Conservation (phyloP, 1,284 basidiomycete species). For the Limonomyces culmigenus region DNA sequence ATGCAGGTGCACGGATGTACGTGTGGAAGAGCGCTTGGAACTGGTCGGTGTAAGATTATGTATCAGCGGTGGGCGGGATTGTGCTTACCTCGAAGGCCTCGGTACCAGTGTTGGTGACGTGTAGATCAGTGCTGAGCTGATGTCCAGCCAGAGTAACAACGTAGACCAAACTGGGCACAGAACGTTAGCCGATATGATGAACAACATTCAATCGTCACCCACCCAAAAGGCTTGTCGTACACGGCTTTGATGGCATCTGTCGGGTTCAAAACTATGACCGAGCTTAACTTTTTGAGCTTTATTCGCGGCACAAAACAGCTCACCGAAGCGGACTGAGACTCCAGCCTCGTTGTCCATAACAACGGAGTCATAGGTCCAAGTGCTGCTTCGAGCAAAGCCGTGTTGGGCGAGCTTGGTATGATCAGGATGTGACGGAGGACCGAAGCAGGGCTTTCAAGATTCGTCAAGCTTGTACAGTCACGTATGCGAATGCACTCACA, state of each 20-base stretch:
- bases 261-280: slow-evolving; percentile 35
- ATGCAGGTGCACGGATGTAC: slow-evolving; percentile 59
- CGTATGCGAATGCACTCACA: slow-evolving; percentile 3
- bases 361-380: slow-evolving; percentile 50
- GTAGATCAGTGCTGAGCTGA: slow-evolving; percentile 62
- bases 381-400: slow-evolving; percentile 65
- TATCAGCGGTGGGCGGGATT: slow-evolving; percentile 23
- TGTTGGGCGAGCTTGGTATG: slow-evolving; percentile 66
- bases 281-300: neutral
- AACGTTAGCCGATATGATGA: too few species aligned
- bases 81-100: too few species aligned
- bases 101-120: slow-evolving; percentile 64
- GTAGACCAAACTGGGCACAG: too few species aligned
- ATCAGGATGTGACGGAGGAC: slow-evolving; percentile 54
- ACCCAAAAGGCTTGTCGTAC: slow-evolving; percentile 47
- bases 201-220: too few species aligned
- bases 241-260: slow-evolving; percentile 36
- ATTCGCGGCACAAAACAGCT: slow-evolving; percentile 14
- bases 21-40: slow-evolving; percentile 84
- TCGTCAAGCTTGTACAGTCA: neutral
- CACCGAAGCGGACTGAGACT: slow-evolving; percentile 61
- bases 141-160: slow-evolving; percentile 64
- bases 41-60: slow-evolving; percentile 22
- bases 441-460: slow-evolving; percentile 55
- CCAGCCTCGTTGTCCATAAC: slow-evolving; percentile 54